A percentile compares a stretch with the other conserved stretches of the same genome.
These are phyloP conservation scores for Coemansia aciculifera DNA, from an alignment of 192 early-diverging fungal genomes.

Conservation along the genomic window DNA sequence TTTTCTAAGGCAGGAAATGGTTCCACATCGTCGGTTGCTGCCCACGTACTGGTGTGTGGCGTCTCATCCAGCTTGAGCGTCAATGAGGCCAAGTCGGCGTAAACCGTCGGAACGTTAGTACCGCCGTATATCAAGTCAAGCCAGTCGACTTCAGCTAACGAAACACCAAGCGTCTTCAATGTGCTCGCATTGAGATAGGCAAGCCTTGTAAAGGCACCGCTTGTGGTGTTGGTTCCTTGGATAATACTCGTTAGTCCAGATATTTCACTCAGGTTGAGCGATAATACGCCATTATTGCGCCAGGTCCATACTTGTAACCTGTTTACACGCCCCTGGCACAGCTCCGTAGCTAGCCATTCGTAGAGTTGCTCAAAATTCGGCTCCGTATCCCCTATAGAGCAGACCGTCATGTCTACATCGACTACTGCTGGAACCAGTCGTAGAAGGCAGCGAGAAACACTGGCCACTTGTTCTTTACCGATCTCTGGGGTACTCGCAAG, in stretches of 20 bases:
- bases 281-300: neutral
- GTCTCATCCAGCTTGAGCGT: neutral
- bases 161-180: neutral
- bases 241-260: neutral
- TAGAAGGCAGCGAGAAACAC: neutral
- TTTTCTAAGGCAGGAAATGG: neutral
- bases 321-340: neutral
- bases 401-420: neutral
- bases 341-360: neutral
- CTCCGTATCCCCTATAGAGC: neutral
- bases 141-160: neutral
- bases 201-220: neutral
- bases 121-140: neutral
- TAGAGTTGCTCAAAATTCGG: neutral
- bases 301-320: neutral
- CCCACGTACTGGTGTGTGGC: neutral
- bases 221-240: neutral
- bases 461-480: neutral
- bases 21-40: neutral
- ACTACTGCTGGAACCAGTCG: neutral
- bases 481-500: neutral
- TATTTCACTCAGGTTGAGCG: neutral
- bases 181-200: constrained; percentile 5
- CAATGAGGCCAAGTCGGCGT: neutral
- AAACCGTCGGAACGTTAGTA: neutral